Percentiles rank a stretch among this genome's conserved stretches.
phyloP scores from a whole-genome alignment of 2,329 filamentous ascomycete species.

The Rasamsonia emersonii region DNA sequence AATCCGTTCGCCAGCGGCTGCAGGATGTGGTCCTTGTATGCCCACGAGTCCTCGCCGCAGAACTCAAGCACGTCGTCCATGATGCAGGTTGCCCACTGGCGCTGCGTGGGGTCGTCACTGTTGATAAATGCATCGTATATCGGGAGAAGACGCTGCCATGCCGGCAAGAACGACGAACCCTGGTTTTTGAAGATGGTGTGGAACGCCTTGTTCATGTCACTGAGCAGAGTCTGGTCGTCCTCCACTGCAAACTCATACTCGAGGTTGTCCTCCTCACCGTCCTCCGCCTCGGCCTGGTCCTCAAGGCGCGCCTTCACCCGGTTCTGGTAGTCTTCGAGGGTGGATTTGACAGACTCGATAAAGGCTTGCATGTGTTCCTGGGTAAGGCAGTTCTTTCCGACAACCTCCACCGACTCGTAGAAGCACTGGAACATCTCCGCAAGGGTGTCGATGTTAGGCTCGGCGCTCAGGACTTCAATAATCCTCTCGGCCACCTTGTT shows the following conservation, averaged over 20 bases:
- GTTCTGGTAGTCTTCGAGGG: conserved; percentile 85
- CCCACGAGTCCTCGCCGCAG: conserved; percentile 79
- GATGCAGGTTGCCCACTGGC: conserved; percentile 98
- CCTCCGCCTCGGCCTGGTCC: conserved; percentile 73
- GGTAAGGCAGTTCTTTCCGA: conserved; percentile 75
- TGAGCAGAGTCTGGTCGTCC: conserved; percentile 91
- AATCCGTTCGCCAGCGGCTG: conserved; percentile 81
- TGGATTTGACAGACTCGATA: conserved; percentile 74
- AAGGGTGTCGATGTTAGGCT: conserved; percentile 90
- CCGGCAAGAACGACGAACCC: conserved; percentile 69
- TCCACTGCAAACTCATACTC: conserved; percentile 87
- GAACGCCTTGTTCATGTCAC: conserved; percentile 99
- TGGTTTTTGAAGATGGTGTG: conserved; percentile 99
- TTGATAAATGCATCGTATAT: conserved; percentile 82
- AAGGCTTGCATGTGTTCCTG: conserved; percentile 75
- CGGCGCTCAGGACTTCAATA: conserved; percentile 83
- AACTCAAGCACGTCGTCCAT: conserved; percentile 98
- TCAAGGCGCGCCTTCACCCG: conserved; percentile 77
- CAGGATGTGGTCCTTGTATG: conserved; percentile 77
- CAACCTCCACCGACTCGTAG: conserved; percentile 93
- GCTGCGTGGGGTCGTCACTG: conserved; percentile 75
- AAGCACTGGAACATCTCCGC: conserved; percentile 99
- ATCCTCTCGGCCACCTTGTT: conserved; percentile 77
- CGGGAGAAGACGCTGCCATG: conserved; percentile 77
- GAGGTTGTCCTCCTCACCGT: conserved; percentile 82